phyloP scores from a whole-genome alignment of 345 rosid genomes.

The Syzygium jambos region DNA sequence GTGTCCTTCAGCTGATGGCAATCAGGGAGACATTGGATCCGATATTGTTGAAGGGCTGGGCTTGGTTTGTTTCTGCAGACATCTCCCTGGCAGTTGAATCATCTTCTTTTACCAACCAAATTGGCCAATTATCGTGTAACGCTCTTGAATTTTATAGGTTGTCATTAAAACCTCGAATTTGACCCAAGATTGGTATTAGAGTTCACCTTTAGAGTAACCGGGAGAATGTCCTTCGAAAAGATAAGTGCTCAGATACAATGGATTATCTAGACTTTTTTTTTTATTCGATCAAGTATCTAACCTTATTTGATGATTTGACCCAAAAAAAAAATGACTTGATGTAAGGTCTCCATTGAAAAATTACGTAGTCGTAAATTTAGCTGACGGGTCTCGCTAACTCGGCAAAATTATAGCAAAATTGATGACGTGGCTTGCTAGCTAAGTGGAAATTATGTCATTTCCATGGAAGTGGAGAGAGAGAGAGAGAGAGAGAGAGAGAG shows the following conservation, averaged over 20 bases:
- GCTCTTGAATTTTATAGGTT: background rate
- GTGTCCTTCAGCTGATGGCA: background rate
- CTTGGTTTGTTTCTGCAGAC: background rate
- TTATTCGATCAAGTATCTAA: background rate
- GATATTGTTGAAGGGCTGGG: background rate
- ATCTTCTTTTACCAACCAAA: background rate
- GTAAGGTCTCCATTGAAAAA: background rate
- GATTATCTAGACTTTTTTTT: too few species aligned
- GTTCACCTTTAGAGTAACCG: background rate
- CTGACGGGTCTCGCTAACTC: background rate
- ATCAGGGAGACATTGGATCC: background rate
- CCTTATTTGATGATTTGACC: too few species aligned
- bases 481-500: background rate
- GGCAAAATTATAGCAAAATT: background rate
- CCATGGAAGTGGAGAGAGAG: background rate
- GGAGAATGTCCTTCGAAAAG: background rate
- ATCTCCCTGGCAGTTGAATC: background rate
- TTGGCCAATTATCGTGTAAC: background rate
- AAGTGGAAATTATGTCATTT: background rate
- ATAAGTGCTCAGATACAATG: background rate
- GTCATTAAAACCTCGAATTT: background rate
- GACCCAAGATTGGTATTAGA: background rate
- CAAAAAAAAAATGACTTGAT: background rate
- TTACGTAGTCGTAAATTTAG: background rate
- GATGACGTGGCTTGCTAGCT: background rate